Evolutionary conservation across 441 rosid species (phyloP).

Genomic region (Euphorbia celastroides): DNA sequence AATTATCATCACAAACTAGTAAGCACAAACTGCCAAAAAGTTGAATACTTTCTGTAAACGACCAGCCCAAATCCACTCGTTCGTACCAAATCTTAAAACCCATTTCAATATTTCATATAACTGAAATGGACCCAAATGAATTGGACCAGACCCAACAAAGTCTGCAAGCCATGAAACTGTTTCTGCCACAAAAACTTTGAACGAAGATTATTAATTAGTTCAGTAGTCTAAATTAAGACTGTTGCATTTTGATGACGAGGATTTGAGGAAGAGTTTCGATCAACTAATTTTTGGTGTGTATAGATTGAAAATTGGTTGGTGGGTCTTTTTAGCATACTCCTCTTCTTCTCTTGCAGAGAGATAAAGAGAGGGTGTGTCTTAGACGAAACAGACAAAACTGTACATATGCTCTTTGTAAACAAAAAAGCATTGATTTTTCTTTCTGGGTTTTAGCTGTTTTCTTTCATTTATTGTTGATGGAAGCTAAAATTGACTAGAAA

Average conservation of each 20-base stretch:
- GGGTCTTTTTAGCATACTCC: slow-evolving; percentile 11
- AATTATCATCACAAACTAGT: not conserved
- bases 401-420: no score
- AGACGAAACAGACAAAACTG: not conserved
- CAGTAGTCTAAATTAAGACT: slow-evolving; percentile 1
- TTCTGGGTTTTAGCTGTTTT: not conserved
- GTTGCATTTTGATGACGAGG: not conserved
- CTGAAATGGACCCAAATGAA: not conserved
- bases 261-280: slow-evolving; percentile 10
- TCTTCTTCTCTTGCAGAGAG: slow-evolving; percentile 23
- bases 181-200: not conserved
- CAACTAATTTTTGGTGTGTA: slow-evolving; percentile 17
- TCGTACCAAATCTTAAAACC: not conserved
- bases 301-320: slow-evolving; percentile 24
- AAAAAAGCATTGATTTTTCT: no score
- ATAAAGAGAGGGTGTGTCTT: slow-evolving; percentile 13
- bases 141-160: not conserved
- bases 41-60: not conserved
- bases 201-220: not conserved
- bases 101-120: not conserved
- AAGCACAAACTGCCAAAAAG: not conserved
- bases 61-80: slow-evolving; percentile 10
- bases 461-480: not conserved
- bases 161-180: slow-evolving; percentile 13
- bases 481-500: slow-evolving; percentile 6